These are phyloP conservation scores for Lycium ferocissimum DNA, from an alignment of 257 asterid genomes.

Conservation along the genomic window DNA sequence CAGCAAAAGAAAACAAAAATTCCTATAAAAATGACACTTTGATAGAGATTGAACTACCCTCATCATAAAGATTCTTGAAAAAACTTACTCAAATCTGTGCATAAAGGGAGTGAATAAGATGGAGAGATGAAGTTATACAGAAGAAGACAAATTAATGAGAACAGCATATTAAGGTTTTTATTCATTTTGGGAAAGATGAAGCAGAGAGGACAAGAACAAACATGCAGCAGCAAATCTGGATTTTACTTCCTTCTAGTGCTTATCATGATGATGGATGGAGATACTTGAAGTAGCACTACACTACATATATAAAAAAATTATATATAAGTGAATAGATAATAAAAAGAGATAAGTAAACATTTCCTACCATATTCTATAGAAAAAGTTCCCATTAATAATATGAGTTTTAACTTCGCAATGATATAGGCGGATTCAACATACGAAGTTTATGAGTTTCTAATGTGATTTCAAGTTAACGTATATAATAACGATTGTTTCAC, in stretches of 20 bases:
- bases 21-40: not conserved
- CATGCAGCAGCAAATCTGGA: constrained; percentile 9
- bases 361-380: too few species aligned
- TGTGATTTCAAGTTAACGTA: too few species aligned
- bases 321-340: not conserved
- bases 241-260: not conserved
- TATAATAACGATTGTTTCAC: not conserved
- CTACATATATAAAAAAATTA: not conserved
- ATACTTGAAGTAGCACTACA: constrained; percentile 1
- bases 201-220: constrained; percentile 37
- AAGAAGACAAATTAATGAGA: constrained; percentile 47
- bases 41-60: constrained; percentile 25
- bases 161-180: constrained; percentile 30
- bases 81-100: constrained; percentile 76
- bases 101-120: constrained; percentile 69
- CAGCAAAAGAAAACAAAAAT: constrained; percentile 18
- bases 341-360: not conserved
- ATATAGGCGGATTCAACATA: not conserved
- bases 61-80: not conserved
- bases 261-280: not conserved
- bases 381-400: not conserved
- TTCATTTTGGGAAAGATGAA: constrained; percentile 46
- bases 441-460: not conserved
- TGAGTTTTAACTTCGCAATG: not conserved
- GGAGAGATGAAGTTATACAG: constrained; percentile 50